Evolutionary conservation across 2,329 filamentous ascomycete species (phyloP), one percentile per base, ranked within the genome.

Genomic region (Fonsecaea monophora): DNA sequence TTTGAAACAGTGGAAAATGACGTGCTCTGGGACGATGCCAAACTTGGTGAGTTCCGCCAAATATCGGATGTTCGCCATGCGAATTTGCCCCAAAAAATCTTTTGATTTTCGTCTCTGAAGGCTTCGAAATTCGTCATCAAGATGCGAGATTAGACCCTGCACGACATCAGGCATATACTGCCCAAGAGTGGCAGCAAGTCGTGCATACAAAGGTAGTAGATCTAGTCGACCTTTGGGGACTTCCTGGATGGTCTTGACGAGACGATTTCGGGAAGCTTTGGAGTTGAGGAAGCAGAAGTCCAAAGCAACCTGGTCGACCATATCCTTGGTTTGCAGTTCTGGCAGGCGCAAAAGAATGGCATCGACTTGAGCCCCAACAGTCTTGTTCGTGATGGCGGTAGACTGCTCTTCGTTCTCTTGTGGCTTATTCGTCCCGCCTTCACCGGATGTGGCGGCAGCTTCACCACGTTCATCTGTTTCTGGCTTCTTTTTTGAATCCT

Each of bases 261-360:
- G 85, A 57, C 95, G 88, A 77, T 99, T 99, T 37, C 96, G 89
- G 0, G 96, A 99, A 9, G 95, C 95, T 76, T 99, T 99, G 0
- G 95, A 99, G 77, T 99, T 99, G 67, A 99, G 84, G 75, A 97
- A 99, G 80, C 95, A 98, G 76, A 99, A 99, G 75, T 98, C 94
- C 68, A 97, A 90, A 7, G 96, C 95, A 55, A 92, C 89, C 77
- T 97, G 90, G 75, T 99, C 95, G 62, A 97, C 92, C 59, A 89
- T 84, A 59, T 99, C 96, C 76, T 97, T 98, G 75, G 87, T 94
- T 42, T 92, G 94, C 60, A 99, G 82, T 68, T 98, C 94, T 0
- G 94, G 93, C n/a, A 99, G 85, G 25, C 92, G 89, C 25, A 92
- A 86, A 35, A 99, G 83, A 45, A 99, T 84, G 15, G 92, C 91